phyloP scores from a whole-genome alignment of 805 yeast genomes.

The Candida tallmaniae region DNA sequence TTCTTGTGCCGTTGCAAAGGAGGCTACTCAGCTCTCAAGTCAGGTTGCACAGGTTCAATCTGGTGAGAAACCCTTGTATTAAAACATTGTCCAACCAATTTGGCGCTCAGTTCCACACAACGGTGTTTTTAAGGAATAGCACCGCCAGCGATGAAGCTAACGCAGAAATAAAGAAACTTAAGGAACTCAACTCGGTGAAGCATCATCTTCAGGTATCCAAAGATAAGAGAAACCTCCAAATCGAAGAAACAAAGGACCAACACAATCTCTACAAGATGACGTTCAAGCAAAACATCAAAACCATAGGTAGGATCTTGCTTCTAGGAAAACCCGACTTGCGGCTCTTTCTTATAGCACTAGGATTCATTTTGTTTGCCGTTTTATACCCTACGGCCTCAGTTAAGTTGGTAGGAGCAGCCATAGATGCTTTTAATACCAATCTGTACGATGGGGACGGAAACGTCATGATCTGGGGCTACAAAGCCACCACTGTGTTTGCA shows the following conservation, averaged over 20 bases:
- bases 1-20: too few species aligned
- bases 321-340: conserved; percentile 38
- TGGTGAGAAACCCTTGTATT: too few species aligned
- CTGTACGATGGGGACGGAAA: conserved; percentile 34
- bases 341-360: conserved; percentile 35
- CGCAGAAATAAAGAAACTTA: neutral
- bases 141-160: too few species aligned
- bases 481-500: conserved; percentile 36
- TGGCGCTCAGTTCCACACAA: too few species aligned
- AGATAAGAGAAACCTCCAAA: conserved; percentile 19
- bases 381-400: conserved; percentile 42
- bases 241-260: conserved; percentile 34
- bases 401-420: conserved; percentile 39
- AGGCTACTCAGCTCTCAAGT: too few species aligned
- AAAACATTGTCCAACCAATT: too few species aligned
- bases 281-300: conserved; percentile 29
- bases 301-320: conserved; percentile 33
- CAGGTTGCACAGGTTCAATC: too few species aligned
- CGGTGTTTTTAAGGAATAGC: too few species aligned
- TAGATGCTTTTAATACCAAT: conserved; percentile 37
- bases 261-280: conserved; percentile 21
- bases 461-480: conserved; percentile 41
- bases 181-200: conserved; percentile 17
- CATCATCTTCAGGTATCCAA: conserved; percentile 27
- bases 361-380: conserved; percentile 40